Evolutionary conservation across 768 basidiomycete species (phyloP).

Genomic region (Cubamyces sp.): DNA sequence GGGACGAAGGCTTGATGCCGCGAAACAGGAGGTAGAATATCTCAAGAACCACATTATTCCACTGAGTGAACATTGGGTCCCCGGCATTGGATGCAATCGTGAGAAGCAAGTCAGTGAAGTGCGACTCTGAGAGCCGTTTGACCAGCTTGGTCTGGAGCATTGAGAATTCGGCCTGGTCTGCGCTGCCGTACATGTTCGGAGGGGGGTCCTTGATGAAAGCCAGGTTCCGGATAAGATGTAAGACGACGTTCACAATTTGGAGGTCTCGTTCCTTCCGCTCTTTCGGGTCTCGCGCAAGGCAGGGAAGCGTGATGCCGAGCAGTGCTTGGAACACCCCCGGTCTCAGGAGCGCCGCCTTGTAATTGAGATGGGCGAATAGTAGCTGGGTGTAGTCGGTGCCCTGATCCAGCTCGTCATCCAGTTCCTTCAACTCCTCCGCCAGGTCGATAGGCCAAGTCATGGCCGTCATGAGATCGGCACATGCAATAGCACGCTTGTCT

Average conservation of each 20-base stretch:
- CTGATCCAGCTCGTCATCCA: constrained; percentile 79
- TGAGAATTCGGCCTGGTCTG: constrained; percentile 80
- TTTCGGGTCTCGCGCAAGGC: constrained; percentile 67
- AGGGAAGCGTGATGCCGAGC: constrained; percentile 77
- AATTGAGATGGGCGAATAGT: constrained; percentile 77
- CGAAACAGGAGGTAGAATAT: constrained; percentile 91
- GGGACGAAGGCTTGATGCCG: constrained; percentile 66
- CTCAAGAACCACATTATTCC: constrained; percentile 91
- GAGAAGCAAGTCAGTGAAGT: constrained; percentile 76
- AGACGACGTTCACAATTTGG: constrained; percentile 84
- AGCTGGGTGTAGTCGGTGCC: constrained; percentile 90
- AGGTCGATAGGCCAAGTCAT: constrained; percentile 99
- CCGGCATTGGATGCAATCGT: constrained; percentile 83
- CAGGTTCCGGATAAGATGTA: constrained; percentile 93
- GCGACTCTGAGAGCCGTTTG: constrained; percentile 66
- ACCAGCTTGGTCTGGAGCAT: constrained; percentile 80
- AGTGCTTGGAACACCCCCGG: constrained; percentile 72
- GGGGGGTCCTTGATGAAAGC: constrained; percentile 90
- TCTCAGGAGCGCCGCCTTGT: constrained; percentile 80
- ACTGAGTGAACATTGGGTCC: constrained; percentile 80
- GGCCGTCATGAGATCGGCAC: constrained; percentile 89
- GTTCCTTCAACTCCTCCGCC: constrained; percentile 90
- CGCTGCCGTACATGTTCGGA: constrained; percentile 67
- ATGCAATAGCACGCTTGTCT: constrained; percentile 81
- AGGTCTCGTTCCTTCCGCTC: constrained; percentile 80